These are phyloP conservation scores for Sonneratia caseolaris DNA, from an alignment of 345 rosid species.

Conservation along the genomic window DNA sequence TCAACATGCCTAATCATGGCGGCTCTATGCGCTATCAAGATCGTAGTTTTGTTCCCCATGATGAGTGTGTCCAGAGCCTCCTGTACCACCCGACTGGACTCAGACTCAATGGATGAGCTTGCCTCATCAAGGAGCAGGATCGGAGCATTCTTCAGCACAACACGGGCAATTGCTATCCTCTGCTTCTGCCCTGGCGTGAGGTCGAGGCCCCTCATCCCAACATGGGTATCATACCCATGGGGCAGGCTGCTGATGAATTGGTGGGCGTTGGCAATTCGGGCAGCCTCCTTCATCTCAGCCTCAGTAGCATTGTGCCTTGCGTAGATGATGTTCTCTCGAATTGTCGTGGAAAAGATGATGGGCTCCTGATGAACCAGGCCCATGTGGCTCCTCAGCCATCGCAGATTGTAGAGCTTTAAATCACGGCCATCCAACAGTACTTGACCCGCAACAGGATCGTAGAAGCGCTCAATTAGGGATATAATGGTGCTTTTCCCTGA, in stretches of 20 bases:
- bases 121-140: conserved; percentile 89
- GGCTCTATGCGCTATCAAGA: conserved; percentile 64
- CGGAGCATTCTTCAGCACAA: conserved; percentile 97
- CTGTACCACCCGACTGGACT: conserved; percentile 96
- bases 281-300: conserved; percentile 98
- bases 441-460: conserved; percentile 98
- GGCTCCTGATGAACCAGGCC: conserved; percentile 99
- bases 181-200: conserved; percentile 98
- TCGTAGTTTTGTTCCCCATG: conserved; percentile 94
- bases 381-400: conserved; percentile 90
- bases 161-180: conserved; percentile 91
- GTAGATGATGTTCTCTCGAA: conserved; percentile 88
- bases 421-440: conserved; percentile 86
- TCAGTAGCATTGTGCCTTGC: conserved; percentile 98
- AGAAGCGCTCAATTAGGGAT: conserved; percentile 88
- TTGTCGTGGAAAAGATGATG: conserved; percentile 87
- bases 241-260: conserved; percentile 97
- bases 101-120: conserved; percentile 92
- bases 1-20: conserved; percentile 99
- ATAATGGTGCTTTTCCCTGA: conserved; percentile 98
- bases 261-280: conserved; percentile 97
- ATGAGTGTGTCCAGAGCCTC: conserved; percentile 88
- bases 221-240: conserved; percentile 94
- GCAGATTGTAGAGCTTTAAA: conserved; percentile 73
- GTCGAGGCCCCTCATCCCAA: conserved; percentile 99